Evolutionary conservation across 2,329 filamentous ascomycete genomes (phyloP).

Genomic region (Paecilomyces dactylethromorphus): DNA sequence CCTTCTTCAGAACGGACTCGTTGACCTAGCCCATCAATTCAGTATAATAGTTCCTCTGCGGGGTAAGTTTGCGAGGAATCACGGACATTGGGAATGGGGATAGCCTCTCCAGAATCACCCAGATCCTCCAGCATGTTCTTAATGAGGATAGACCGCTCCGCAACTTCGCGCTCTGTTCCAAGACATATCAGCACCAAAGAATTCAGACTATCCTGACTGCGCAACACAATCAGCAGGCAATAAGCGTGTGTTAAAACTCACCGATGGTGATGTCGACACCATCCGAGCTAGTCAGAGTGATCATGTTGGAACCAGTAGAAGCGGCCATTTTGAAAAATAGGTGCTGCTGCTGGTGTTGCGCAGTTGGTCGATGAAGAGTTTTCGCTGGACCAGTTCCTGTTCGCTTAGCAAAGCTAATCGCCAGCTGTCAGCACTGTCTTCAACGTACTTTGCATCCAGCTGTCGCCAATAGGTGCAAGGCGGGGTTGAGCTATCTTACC

Average conservation of each 20-base stretch:
- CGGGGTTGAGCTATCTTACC: background rate
- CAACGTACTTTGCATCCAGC: background rate
- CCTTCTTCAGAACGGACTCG: constrained; percentile 87
- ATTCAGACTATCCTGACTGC: background rate
- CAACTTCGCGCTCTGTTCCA: constrained; percentile 66
- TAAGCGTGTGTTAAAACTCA: constrained; percentile 26
- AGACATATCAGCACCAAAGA: constrained; percentile 26
- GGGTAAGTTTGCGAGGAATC: background rate
- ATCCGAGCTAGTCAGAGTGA: constrained; percentile 48
- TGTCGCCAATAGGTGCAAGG: background rate
- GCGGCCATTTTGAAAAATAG: constrained; percentile 17
- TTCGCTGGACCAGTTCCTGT: background rate
- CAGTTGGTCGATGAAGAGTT: background rate
- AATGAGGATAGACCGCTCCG: constrained; percentile 88
- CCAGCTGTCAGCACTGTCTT: background rate
- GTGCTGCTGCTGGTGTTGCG: background rate
- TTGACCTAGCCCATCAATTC: constrained; percentile 57
- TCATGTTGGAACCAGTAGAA: constrained; percentile 16
- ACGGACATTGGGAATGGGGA: constrained; percentile 63
- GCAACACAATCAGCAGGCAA: background rate
- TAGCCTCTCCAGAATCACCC: constrained; percentile 55
- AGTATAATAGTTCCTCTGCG: background rate
- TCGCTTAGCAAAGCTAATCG: background rate
- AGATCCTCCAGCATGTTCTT: constrained; percentile 98
- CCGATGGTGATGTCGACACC: constrained; percentile 44